Conservation (phyloP, 306 rosid species). For the Adenanthera pavonina region DNA sequence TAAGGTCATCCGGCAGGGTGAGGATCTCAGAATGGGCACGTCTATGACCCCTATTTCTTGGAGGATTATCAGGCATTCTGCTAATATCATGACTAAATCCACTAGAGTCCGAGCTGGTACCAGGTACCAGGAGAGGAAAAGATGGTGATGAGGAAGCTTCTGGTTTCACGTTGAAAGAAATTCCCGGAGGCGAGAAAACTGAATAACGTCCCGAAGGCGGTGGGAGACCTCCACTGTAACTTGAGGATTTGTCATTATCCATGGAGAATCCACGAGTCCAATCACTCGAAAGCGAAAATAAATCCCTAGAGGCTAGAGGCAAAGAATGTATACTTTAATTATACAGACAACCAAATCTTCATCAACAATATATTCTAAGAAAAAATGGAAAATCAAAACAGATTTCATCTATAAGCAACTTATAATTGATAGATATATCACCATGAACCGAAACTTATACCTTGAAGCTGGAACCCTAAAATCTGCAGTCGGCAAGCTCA, state of each 20-base stretch:
- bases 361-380: background rate
- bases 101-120: conserved; percentile 52
- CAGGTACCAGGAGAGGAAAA: conserved; percentile 54
- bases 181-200: conserved; percentile 51
- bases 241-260: conserved; percentile 70
- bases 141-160: conserved; percentile 50
- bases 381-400: background rate
- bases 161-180: conserved; percentile 58
- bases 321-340: conserved; percentile 20
- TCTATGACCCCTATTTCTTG: conserved; percentile 72
- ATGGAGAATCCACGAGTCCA: conserved; percentile 37
- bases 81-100: conserved; percentile 77
- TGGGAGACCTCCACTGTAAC: conserved; percentile 61
- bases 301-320: conserved; percentile 18
- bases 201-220: conserved; percentile 62
- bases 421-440: background rate
- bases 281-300: conserved; percentile 18
- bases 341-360: conserved; percentile 1
- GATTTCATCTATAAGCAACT: background rate
- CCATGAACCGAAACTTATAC: conserved; percentile 15
- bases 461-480: background rate
- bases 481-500: background rate
- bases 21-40: conserved; percentile 88
- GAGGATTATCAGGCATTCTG: conserved; percentile 81
- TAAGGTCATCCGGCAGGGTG: conserved; percentile 77